Conservation (phyloP, 805 yeast species). For the Ogataea paraovalis region DNA sequence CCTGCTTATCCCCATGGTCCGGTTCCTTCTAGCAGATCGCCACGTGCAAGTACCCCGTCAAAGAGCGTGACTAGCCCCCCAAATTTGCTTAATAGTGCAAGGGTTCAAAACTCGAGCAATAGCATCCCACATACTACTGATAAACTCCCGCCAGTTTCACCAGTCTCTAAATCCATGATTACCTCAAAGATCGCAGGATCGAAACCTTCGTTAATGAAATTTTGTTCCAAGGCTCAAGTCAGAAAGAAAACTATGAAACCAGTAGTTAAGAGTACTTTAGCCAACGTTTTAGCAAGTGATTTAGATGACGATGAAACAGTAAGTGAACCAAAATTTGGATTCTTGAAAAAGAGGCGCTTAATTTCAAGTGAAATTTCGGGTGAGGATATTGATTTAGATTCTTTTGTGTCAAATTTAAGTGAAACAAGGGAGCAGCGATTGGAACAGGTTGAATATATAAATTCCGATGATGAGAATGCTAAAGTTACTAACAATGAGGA, state of each 20-base stretch:
- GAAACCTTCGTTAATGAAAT: conserved; percentile 16
- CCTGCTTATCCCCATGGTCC: no score
- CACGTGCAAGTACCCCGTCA: no score
- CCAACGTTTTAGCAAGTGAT: conserved; percentile 3
- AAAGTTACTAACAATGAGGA: conserved; percentile 6
- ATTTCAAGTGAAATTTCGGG: conserved; percentile 22
- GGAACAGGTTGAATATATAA: neutral
- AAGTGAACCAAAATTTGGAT: no score
- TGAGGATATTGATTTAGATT: conserved; percentile 26
- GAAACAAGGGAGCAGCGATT: neutral
- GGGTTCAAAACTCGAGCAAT: no score
- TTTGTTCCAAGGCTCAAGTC: conserved; percentile 12
- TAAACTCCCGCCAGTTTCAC: no score
- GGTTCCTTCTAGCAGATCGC: no score
- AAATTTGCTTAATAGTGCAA: no score
- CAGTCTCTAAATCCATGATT: no score
- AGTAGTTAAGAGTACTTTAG: neutral
- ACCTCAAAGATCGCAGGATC: neutral
- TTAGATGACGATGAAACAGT: neutral
- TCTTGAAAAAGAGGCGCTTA: no score
- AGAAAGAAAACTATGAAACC: neutral
- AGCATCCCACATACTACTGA: no score
- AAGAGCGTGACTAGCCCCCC: no score
- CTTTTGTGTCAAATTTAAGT: conserved; percentile 7
- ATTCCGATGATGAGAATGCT: neutral